Evolutionary conservation across 495 filamentous ascomycete species (phyloP).

Genomic region (Pseudevernia furfuracea): DNA sequence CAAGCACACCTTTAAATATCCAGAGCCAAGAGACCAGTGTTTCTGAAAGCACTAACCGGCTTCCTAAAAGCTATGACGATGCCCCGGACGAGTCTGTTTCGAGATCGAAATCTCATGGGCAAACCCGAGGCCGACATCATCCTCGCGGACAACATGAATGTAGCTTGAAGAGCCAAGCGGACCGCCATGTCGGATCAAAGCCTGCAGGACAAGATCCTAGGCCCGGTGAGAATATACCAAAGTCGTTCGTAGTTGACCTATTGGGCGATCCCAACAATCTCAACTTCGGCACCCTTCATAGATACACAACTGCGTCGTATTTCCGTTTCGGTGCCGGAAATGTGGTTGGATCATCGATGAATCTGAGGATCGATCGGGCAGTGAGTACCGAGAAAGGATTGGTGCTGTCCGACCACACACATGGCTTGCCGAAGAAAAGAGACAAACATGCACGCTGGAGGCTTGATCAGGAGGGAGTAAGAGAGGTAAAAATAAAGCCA

Average conservation of each 20-base stretch:
- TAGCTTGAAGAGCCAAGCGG: not conserved
- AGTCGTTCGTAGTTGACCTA: slow-evolving; percentile 42
- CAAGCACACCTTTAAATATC: slow-evolving; percentile 29
- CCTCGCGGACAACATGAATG: slow-evolving; percentile 22
- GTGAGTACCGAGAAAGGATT: slow-evolving; percentile 40
- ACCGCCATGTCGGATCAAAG: slow-evolving; percentile 1
- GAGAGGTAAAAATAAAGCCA: slow-evolving; percentile 35
- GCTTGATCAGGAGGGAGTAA: slow-evolving; percentile 30
- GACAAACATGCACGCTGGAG: slow-evolving; percentile 34
- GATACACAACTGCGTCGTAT: slow-evolving; percentile 54
- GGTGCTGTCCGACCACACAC: slow-evolving; percentile 33
- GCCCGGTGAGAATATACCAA: slow-evolving; percentile 9
- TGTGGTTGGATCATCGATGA: slow-evolving; percentile 46
- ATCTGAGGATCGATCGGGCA: slow-evolving; percentile 48
- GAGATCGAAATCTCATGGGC: not conserved
- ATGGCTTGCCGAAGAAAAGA: slow-evolving; percentile 26
- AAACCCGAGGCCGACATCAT: slow-evolving; percentile 5
- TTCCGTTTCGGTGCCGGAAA: slow-evolving; percentile 50
- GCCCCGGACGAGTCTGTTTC: not conserved
- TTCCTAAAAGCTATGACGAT: not conserved
- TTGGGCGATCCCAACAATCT: slow-evolving; percentile 57
- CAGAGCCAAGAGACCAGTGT: not conserved
- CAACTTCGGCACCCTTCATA: slow-evolving; percentile 52
- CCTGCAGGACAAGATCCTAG: slow-evolving; percentile 19
- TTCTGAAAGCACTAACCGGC: not conserved